Evolutionary conservation across 2,329 filamentous ascomycete genomes (phyloP).

Genomic region (Alternaria burnsii): DNA sequence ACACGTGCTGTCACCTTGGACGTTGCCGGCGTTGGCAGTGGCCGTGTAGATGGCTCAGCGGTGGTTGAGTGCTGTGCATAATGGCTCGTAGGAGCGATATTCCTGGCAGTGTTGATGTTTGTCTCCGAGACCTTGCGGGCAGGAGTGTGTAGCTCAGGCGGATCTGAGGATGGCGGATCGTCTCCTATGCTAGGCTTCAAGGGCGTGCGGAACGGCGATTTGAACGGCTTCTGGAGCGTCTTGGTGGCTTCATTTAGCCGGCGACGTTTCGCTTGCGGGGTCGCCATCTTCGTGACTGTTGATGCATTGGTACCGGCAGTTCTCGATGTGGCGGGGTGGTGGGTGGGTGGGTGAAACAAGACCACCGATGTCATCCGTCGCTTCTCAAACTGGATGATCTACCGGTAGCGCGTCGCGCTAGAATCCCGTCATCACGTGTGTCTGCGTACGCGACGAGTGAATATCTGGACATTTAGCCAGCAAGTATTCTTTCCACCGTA

Average conservation of each 20-base stretch:
- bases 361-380: conserved; percentile 11
- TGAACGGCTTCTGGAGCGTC: conserved; percentile 75
- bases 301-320: conserved; percentile 21
- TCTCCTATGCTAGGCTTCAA: conserved; percentile 36
- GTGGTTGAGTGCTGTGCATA: background rate
- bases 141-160: conserved; percentile 23
- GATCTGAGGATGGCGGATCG: conserved; percentile 38
- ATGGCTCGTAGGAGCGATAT: conserved; percentile 2
- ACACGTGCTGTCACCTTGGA: conserved; percentile 10
- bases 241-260: conserved; percentile 66
- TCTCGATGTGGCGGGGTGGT: background rate
- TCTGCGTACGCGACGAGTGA: background rate
- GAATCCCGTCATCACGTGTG: conserved; percentile 16
- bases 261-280: conserved; percentile 68
- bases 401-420: conserved; percentile 5
- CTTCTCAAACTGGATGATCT: conserved; percentile 4
- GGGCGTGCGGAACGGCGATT: conserved; percentile 69
- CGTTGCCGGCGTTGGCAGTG: conserved; percentile 10
- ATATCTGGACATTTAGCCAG: background rate
- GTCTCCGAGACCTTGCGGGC: background rate
- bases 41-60: background rate
- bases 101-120: background rate
- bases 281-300: conserved; percentile 52
- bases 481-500: background rate
- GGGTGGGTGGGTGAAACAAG: background rate